Evolutionary conservation across 2,329 filamentous ascomycete genomes (phyloP), one percentile per base, ranked within the genome.

Genomic region (Golovinomyces cichoracearum): DNA sequence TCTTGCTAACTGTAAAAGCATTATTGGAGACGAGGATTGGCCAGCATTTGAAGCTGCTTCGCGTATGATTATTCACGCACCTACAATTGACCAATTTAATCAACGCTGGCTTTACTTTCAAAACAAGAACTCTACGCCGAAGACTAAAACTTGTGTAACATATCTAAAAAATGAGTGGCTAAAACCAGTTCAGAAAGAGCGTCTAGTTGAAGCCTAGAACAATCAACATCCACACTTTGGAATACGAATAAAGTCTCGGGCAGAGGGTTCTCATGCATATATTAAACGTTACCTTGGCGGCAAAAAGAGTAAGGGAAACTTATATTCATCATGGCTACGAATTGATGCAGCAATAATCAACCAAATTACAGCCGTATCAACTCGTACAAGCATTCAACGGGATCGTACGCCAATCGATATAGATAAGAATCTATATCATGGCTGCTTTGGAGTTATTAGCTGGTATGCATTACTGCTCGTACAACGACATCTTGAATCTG

Each of bases 311-410:
- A 37, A 37, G 15, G 33, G 33, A 37, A 9, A 37, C n/a, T n/a
- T 17, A 9, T 37, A 10, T 15, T 37, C 33, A 9, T 10, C 33
- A 10, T 37, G 33, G 5, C 7, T 37, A n/a, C 5, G 5, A 9
- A n/a, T 37, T 10, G 33, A 37, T 9, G 45, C 45, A 47, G 45
- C 45, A 25, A 13, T 47, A 33, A 47, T 47, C 19, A 47, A 47
- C 26, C 45, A 35, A 47, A 33, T 47, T 33, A 47, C 9, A n/a
- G 26, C 45, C 35, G 7, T 47, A 21, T 33, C 29, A 47, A 47
- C 5, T 47, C 45, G 27, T 35, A 47, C 45, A 7, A 45, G 22
- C 27, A 45, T 47, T 17, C 13, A 33, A 21, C 13, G 35, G n/a
- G 45, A 47, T 27, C 45, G 27, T n/a, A 27, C 7, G 21, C 29